Conservation (phyloP, 2,329 filamentous ascomycete species). For the Fusarium udum region DNA sequence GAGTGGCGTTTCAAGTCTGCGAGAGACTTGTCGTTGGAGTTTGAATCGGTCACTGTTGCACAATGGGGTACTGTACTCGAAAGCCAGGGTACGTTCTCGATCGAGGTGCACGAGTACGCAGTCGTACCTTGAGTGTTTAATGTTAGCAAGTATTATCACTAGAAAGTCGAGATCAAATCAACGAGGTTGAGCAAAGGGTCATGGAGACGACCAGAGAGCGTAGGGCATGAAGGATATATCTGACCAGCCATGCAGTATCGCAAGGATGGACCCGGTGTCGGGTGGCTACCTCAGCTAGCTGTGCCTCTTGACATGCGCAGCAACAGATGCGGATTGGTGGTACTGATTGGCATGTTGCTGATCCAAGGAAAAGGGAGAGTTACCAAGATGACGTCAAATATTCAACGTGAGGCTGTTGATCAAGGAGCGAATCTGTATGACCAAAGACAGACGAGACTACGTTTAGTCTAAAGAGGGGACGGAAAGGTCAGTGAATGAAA, state of each 20-base stretch:
- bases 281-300: slow-evolving; percentile 3
- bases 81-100: not conserved
- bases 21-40: not conserved
- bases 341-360: slow-evolving; percentile 21
- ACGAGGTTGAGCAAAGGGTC: not conserved
- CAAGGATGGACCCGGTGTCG: not conserved
- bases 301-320: slow-evolving; percentile 13
- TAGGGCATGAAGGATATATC: not conserved
- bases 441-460: slow-evolving; percentile 4
- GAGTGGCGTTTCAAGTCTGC: not conserved
- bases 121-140: not conserved
- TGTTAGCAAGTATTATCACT: slow-evolving; percentile 20
- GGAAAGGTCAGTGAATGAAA: not conserved
- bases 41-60: not conserved
- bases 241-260: not conserved
- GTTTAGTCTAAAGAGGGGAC: slow-evolving; percentile 2
- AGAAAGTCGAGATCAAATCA: slow-evolving; percentile 1
- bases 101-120: not conserved
- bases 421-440: not conserved
- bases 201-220: not conserved
- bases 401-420: slow-evolving; percentile 6
- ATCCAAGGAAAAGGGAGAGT: slow-evolving; percentile 32
- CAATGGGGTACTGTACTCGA: not conserved
- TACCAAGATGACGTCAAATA: slow-evolving; percentile 43
- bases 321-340: slow-evolving; percentile 14